Evolutionary conservation across 768 basidiomycete genomes (phyloP).

Genomic region (Suillus ampliporus): DNA sequence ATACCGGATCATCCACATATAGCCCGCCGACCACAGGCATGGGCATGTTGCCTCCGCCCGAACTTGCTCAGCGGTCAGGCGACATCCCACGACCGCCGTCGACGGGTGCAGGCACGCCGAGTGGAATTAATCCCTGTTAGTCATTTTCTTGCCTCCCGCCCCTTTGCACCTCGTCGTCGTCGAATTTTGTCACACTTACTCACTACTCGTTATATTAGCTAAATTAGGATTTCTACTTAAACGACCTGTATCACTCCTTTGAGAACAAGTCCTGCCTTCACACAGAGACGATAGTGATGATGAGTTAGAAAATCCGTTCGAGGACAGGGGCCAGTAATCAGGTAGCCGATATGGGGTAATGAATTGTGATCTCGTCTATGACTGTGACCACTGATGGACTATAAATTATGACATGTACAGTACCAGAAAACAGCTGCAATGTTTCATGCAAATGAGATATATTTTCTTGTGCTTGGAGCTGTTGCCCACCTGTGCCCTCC

Average conservation of each 20-base stretch:
- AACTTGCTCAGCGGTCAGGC: constrained; percentile 2
- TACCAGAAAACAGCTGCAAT: neutral
- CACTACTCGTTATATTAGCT: constrained; percentile 40
- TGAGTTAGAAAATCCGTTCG: constrained; percentile 78
- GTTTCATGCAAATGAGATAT: neutral
- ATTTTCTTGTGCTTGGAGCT: too few relatives aligned
- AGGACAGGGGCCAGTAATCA: constrained; percentile 42
- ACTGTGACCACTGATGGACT: neutral
- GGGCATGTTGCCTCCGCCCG: constrained; percentile 3
- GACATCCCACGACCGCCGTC: constrained; percentile 23
- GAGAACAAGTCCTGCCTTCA: constrained; percentile 35
- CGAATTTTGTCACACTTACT: neutral
- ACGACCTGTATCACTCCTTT: constrained; percentile 67
- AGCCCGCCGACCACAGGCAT: constrained; percentile 8
- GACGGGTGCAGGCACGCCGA: constrained; percentile 25
- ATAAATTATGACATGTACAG: neutral
- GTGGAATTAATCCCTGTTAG: constrained; percentile 41
- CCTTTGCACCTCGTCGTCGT: neutral
- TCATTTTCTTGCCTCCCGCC: neutral
- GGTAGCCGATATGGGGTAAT: neutral
- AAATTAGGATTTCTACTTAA: constrained; percentile 78
- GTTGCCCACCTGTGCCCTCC: too few relatives aligned
- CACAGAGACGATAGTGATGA: constrained; percentile 46
- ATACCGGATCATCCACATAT: neutral
- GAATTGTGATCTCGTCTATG: neutral